Evolutionary conservation across 2,329 filamentous ascomycete species (phyloP).

Genomic region (Pseudogymnoascus sp.): DNA sequence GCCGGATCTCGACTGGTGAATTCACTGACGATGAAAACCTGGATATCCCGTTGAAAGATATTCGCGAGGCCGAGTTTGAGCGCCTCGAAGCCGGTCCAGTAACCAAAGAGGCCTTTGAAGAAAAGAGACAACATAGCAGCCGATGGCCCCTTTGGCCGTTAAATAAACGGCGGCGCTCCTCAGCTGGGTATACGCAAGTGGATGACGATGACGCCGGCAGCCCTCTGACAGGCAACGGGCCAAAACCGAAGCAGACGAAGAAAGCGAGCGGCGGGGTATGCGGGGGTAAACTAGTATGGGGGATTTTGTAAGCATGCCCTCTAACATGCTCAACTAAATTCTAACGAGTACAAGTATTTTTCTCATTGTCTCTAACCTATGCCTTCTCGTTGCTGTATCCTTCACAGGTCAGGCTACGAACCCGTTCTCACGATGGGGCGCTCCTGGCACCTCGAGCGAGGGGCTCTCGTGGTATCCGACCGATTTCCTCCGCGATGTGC

Average conservation of each 20-base stretch:
- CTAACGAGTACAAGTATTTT: conserved; percentile 22
- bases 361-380: conserved; percentile 29
- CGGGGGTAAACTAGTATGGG: conserved; percentile 11
- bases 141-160: not conserved
- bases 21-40: not conserved
- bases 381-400: conserved; percentile 27
- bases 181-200: not conserved
- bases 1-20: not conserved
- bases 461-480: conserved; percentile 39
- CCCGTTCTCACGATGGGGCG: conserved; percentile 31
- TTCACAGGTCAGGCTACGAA: conserved; percentile 26
- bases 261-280: not conserved
- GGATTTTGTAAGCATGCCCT: not conserved
- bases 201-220: not conserved
- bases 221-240: not conserved
- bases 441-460: conserved; percentile 30
- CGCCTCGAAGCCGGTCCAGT: not conserved
- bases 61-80: conserved; percentile 3
- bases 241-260: not conserved
- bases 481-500: conserved; percentile 43
- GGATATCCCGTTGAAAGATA: not conserved
- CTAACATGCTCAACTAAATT: not conserved
- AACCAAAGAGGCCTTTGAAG: not conserved
- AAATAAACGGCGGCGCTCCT: not conserved
- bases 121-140: not conserved